Evolutionary conservation across 75 land plant genomes (phyloP).

Genomic region (Sequoia sempervirens): DNA sequence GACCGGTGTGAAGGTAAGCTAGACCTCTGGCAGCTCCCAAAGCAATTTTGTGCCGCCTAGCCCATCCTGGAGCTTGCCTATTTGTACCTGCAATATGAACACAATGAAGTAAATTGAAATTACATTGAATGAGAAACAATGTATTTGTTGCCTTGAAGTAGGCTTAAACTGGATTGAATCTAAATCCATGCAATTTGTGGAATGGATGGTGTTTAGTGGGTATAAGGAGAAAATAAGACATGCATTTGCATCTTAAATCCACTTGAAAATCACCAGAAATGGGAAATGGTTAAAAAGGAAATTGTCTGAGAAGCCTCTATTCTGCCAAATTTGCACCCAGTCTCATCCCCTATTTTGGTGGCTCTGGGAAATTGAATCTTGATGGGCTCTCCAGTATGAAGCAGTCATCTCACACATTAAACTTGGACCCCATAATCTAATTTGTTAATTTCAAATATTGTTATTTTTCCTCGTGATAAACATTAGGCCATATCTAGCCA

Average conservation of each 20-base stretch:
- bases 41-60: constrained; percentile 34
- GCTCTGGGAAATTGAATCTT: background rate
- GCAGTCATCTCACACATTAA: background rate
- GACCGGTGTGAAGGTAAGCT: constrained; percentile 24
- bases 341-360: background rate
- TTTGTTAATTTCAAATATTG: background rate
- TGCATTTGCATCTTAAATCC: background rate
- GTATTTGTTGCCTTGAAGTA: background rate
- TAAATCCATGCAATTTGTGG: background rate
- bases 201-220: background rate
- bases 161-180: background rate
- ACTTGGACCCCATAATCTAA: background rate
- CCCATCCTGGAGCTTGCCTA: constrained; percentile 21
- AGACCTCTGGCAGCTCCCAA: constrained; percentile 34
- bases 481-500: background rate
- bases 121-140: background rate
- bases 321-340: background rate
- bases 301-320: background rate
- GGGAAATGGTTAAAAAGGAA: background rate
- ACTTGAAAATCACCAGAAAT: background rate
- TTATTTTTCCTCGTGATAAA: background rate
- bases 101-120: constrained; percentile 8
- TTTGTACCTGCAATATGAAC: constrained; percentile 27
- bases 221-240: background rate
- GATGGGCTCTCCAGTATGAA: background rate